phyloP scores from a whole-genome alignment of 2,329 filamentous ascomycete genomes.

The Alternaria ventricosa region DNA sequence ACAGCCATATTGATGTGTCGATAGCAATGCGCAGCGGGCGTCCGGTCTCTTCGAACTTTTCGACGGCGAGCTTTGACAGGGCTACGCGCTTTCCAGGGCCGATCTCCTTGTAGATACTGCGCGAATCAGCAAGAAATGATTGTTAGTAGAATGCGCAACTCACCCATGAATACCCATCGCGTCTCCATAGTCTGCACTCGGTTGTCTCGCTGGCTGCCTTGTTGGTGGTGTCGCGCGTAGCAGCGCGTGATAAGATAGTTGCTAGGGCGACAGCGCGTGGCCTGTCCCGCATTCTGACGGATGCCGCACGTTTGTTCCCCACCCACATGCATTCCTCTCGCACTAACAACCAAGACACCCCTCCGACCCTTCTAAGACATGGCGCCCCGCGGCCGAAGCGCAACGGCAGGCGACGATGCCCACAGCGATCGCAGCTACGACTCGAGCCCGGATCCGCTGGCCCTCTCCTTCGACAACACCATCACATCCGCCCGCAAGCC shows the following conservation, averaged over 20 bases:
- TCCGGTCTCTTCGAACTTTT: slow-evolving; percentile 72
- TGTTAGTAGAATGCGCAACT: too few species aligned
- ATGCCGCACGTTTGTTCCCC: slow-evolving; percentile 17
- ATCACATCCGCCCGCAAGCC: slow-evolving; percentile 25
- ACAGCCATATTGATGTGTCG: slow-evolving; percentile 97
- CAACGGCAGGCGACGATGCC: slow-evolving; percentile 21
- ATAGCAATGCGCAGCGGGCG: slow-evolving; percentile 86
- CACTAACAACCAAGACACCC: slow-evolving; percentile 17
- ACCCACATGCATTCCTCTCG: slow-evolving; percentile 16
- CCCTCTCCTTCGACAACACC: slow-evolving; percentile 37
- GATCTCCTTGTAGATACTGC: slow-evolving; percentile 88
- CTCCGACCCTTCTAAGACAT: slow-evolving; percentile 21
- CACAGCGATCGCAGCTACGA: slow-evolving; percentile 31
- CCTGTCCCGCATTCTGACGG: slow-evolving; percentile 21
- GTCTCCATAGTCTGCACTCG: slow-evolving; percentile 24
- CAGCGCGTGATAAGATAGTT: slow-evolving; percentile 39
- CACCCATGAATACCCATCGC: slow-evolving; percentile 52
- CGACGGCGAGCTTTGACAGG: slow-evolving; percentile 79
- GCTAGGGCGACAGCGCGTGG: slow-evolving; percentile 32
- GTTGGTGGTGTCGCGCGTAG: slow-evolving; percentile 21
- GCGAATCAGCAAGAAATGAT: too few species aligned
- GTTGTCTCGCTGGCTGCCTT: slow-evolving; percentile 14
- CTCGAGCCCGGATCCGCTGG: slow-evolving; percentile 49
- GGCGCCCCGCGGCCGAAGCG: slow-evolving; percentile 30
- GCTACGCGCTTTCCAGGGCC: slow-evolving; percentile 80